These are phyloP conservation scores for Rhododendron molle DNA, from an alignment of 148 eudicot species.

Conservation along the genomic window DNA sequence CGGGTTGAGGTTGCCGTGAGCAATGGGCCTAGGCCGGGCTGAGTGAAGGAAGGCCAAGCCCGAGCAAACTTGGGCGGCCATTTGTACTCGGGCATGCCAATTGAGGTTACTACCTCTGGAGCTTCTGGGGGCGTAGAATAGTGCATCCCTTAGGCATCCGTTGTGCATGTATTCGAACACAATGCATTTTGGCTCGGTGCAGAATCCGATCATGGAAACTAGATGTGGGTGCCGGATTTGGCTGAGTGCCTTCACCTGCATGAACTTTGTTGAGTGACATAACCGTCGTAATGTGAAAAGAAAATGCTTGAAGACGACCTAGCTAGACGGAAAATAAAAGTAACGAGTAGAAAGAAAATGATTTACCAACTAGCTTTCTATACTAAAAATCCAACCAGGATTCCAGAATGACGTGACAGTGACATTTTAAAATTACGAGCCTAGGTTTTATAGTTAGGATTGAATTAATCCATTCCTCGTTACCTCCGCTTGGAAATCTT, in stretches of 20 bases:
- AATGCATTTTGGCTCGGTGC: constrained; percentile 56
- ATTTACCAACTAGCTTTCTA: not conserved
- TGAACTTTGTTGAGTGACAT: not conserved
- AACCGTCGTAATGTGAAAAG: not conserved
- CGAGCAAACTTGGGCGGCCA: constrained; percentile 60
- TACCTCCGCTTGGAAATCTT: constrained; percentile 54
- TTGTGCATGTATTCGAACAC: constrained; percentile 71
- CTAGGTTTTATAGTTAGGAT: not conserved
- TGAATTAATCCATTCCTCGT: not conserved
- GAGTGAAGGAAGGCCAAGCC: constrained; percentile 58
- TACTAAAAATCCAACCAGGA: not conserved
- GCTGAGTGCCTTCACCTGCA: constrained; percentile 55
- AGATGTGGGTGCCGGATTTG: constrained; percentile 57
- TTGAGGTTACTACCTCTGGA: constrained; percentile 34
- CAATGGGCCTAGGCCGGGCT: constrained; percentile 47
- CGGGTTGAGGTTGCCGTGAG: constrained; percentile 47
- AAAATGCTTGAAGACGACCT: not conserved
- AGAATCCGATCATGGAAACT: constrained; percentile 53
- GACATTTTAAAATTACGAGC: not conserved
- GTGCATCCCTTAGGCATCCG: constrained; percentile 55
- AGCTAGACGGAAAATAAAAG: not conserved
- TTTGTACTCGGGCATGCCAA: constrained; percentile 56
- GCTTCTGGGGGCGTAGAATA: constrained; percentile 32
- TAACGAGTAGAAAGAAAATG: not conserved
- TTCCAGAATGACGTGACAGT: not conserved